Evolutionary conservation across 805 yeast genomes (phyloP), one percentile per base, ranked within the genome.

Genomic region (Kodamaea laetipori): DNA sequence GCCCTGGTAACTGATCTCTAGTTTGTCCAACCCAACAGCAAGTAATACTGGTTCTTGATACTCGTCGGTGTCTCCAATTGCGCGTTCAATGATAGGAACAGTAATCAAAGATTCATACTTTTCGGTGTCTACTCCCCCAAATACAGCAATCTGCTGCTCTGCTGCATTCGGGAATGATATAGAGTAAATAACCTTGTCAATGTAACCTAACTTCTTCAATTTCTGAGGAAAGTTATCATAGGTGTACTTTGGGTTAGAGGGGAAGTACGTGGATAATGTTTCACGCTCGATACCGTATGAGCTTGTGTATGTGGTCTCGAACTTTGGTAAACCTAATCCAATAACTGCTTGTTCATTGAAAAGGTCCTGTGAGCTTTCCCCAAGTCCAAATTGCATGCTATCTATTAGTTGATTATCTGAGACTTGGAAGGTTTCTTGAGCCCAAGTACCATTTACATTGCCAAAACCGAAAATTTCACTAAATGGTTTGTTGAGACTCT

Each of bases 1-100:
- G 24, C 19, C 17, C 9, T 25, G 16, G 23, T 37, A 37, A 7
- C 32, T 6, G 12, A 28, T n/a, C 4, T 37, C 32, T 5, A 45
- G 31, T 31, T 42, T 41, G 18, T 43, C 46, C 10, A 45, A 26
- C 11, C 37, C 45, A 19, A 45, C 46, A n/a, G 49, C 46, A 8
- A 45, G 34, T 23, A 45, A 13, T n/a, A 25, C 19, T 3, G 49
- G 42, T 16, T 45, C 46, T 6, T 15, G 15, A 24, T 45, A 45
- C 10, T 21, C 16, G n/a, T 26, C 21, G 34, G 41, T 34, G 16
- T 37, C 43, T 10, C 49, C 49, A n/a, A 18, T 19, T 11, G 49
- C 30, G 19, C 27, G 36, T 30, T 41, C 43, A 13, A 45, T 42
- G 15, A 45, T 45, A 7, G 49, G 49, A 1, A 45, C 31, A 7